Evolutionary conservation across 2,329 filamentous ascomycete species (phyloP).

Genomic region (Claviceps sp.): DNA sequence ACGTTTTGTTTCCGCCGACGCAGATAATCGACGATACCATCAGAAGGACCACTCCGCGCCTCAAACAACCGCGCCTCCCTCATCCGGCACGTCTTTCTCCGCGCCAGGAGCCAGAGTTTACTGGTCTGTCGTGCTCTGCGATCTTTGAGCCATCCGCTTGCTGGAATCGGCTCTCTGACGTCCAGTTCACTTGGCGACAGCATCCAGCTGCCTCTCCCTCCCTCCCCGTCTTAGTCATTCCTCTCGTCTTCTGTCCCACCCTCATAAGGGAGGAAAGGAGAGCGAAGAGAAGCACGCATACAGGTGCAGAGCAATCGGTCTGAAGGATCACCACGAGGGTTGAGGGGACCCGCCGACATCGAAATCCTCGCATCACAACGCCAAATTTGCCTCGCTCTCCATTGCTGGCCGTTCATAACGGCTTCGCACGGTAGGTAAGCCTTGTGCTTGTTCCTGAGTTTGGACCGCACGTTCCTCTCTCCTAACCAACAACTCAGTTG

Average conservation of each 20-base stretch:
- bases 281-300: background rate
- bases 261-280: too few species aligned
- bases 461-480: background rate
- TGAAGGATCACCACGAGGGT: background rate
- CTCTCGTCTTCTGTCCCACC: background rate
- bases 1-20: slow-evolving; percentile 2
- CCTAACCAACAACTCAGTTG: background rate
- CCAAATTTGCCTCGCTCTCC: background rate
- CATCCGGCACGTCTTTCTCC: background rate
- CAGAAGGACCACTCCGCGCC: background rate
- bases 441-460: background rate
- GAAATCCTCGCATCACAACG: background rate
- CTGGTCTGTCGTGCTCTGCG: background rate
- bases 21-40: slow-evolving; percentile 1
- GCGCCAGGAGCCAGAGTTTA: background rate
- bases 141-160: background rate
- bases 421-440: slow-evolving; percentile 4
- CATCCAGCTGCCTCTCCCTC: background rate
- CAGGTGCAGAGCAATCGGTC: background rate
- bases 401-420: background rate
- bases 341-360: background rate
- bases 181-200: background rate
- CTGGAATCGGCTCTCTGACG: background rate
- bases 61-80: background rate
- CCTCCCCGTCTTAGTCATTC: background rate